Conservation (phyloP, 768 basidiomycete species). For the Cystofilobasidium ferigula region DNA sequence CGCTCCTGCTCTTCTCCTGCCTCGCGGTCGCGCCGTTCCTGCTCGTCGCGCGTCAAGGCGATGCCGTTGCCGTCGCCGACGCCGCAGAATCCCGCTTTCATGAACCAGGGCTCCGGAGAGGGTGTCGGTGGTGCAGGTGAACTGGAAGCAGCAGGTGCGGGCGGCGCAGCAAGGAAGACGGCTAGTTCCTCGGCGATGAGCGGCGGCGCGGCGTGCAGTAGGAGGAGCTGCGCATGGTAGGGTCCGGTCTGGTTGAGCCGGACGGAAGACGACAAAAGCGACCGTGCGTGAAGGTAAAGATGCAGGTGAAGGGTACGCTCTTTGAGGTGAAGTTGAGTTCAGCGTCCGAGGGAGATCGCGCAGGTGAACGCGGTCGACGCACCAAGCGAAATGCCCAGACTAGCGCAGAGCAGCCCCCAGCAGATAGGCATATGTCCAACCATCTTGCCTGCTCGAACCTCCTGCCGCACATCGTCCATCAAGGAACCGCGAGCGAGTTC, state of each 20-base stretch:
- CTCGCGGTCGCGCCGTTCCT: slow-evolving; percentile 28
- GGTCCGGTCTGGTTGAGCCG: slow-evolving; percentile 86
- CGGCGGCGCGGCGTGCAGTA: slow-evolving; percentile 60
- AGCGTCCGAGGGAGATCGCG: neutral
- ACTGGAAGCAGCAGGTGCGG: too few species aligned
- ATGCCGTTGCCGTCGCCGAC: slow-evolving; percentile 25
- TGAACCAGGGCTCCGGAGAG: slow-evolving; percentile 34
- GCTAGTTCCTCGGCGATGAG: slow-evolving; percentile 51
- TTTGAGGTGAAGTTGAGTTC: slow-evolving; percentile 41
- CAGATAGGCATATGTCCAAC: slow-evolving; percentile 79
- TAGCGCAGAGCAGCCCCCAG: slow-evolving; percentile 76
- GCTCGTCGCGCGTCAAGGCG: slow-evolving; percentile 44
- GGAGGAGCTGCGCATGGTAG: slow-evolving; percentile 77
- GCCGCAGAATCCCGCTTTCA: neutral
- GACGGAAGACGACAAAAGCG: slow-evolving; percentile 81
- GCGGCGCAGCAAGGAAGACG: slow-evolving; percentile 16
- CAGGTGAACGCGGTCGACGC: slow-evolving; percentile 16
- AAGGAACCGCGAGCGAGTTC: slow-evolving; percentile 20
- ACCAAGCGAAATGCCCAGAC: slow-evolving; percentile 65
- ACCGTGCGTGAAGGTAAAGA: slow-evolving; percentile 82
- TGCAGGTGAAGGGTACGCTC: slow-evolving; percentile 76
- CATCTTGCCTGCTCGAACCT: slow-evolving; percentile 52
- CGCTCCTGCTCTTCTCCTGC: slow-evolving; percentile 35
- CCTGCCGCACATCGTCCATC: slow-evolving; percentile 24
- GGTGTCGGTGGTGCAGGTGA: too few species aligned